These are phyloP conservation scores for Ilex paraguariensis DNA, from an alignment of 305 asterid genomes.

Conservation along the genomic window DNA sequence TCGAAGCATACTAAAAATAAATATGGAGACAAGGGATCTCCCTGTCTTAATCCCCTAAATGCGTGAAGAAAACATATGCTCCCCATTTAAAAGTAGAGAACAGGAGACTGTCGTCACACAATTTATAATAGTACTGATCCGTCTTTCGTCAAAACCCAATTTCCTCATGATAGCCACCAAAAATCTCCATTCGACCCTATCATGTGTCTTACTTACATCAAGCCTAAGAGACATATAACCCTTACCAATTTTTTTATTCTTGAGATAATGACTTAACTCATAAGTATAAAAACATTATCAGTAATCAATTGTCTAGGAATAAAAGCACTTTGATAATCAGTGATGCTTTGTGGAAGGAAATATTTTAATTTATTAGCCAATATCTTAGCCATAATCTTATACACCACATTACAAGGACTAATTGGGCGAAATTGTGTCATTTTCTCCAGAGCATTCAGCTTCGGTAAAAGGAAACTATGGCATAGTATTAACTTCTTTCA, in stretches of 20 bases:
- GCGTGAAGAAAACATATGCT: neutral
- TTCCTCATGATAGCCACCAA: neutral
- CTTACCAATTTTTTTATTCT: too few relatives aligned
- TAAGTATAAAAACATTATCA: neutral
- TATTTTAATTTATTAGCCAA: too few relatives aligned
- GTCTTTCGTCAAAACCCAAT: neutral
- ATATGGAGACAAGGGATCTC: neutral
- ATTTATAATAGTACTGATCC: neutral
- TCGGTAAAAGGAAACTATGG: too few relatives aligned
- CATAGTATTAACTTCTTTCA: too few relatives aligned
- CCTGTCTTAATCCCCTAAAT: neutral
- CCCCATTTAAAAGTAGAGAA: neutral
- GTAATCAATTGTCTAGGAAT: neutral
- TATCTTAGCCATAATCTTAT: neutral
- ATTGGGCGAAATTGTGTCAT: neutral
- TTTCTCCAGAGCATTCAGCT: too few relatives aligned
- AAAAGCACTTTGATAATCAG: neutral
- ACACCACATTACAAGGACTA: neutral
- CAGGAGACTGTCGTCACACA: neutral
- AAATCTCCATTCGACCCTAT: neutral
- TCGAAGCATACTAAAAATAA: neutral
- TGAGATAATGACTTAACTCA: too few relatives aligned
- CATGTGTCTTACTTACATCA: conserved; percentile 3
- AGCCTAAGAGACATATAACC: neutral
- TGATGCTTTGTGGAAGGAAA: neutral